Base-by-base conservation (phyloP, 2,329 filamentous ascomycete species). In the Ophidiomyces ophidiicola region DNA sequence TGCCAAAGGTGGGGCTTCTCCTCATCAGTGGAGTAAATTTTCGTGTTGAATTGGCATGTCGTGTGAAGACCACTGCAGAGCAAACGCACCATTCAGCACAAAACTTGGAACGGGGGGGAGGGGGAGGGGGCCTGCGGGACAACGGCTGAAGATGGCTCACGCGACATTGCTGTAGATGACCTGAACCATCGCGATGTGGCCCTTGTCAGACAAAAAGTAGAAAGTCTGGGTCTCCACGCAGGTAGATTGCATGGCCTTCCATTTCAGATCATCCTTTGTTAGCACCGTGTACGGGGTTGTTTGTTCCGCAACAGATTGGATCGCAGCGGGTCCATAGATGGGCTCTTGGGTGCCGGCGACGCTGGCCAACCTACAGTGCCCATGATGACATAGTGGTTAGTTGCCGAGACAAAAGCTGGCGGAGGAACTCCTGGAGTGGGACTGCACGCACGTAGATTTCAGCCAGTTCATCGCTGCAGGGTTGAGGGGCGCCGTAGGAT, bases 391-490 rank as follows among this genome's bases (percentile, higher is more conserved):
- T 21, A 32, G 12, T 24, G 61, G 72, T 75, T 64, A 80, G 63
- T 61, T 74, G 80, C 36, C 14, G 14, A 33, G 46, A 26, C 48
- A 41, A 42, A 36, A 21, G 25, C 21, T 23, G 39, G 36, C 18
- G 33, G n/a, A n/a, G n/a, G n/a, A n/a, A n/a, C n/a, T n/a, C 23
- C 28, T 30, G 40, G 43, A 41, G 39, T 51, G 44, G 46, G 36
- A 41, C 36, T 44, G 25, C 36, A 68, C 82, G 65, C 70, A 90
- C 85, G 81, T 78, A 65, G 88, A 81, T 68, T 93, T 90, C 53
- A 86, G 80, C 86, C 86, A 94, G 70, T 85, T 90, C 70, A 93
- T 87, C n/a, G n/a, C n/a, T n/a, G n/a, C n/a, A n/a, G n/a, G n/a
- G n/a, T n/a, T n/a, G n/a, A n/a, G n/a, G n/a, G n/a, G n/a, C n/a